Conservation (phyloP, 1,284 basidiomycete species). For the Amylostereum chailletii region DNA sequence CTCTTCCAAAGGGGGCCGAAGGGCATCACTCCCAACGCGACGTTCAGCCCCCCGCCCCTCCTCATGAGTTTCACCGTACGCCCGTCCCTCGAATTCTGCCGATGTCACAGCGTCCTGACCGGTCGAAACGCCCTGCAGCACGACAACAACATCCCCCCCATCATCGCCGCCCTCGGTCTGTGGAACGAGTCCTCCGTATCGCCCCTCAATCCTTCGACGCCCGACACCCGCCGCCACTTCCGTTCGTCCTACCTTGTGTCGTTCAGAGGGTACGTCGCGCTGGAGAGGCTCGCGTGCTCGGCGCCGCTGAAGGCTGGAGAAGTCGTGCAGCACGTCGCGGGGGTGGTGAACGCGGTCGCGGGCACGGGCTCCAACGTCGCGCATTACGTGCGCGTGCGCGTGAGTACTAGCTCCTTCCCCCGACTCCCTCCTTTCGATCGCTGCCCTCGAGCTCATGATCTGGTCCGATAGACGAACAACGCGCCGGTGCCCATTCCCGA, state of each 20-base stretch:
- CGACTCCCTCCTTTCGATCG: background rate
- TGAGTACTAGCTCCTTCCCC: conserved; percentile 10
- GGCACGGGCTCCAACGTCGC: conserved; percentile 11
- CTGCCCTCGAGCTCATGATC: background rate
- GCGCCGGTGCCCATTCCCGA: conserved; percentile 29
- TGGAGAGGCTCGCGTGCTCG: conserved; percentile 30
- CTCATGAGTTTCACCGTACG: conserved; percentile 34
- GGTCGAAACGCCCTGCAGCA: conserved; percentile 18
- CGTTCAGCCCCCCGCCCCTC: conserved; percentile 27
- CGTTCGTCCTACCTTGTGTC: conserved; percentile 29
- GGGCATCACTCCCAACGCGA: conserved; percentile 17
- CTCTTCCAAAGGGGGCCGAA: conserved; percentile 25
- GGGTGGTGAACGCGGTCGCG: conserved; percentile 6
- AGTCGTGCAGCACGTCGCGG: conserved; percentile 14
- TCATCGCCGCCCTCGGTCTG: conserved; percentile 32
- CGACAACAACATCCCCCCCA: conserved; percentile 34
- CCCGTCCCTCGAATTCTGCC: background rate
- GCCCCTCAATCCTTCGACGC: conserved; percentile 24
- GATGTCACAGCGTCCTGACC: background rate
- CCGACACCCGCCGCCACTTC: conserved; percentile 24
- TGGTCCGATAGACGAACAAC: conserved; percentile 23
- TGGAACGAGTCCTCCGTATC: conserved; percentile 33
- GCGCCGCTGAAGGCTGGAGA: conserved; percentile 1
- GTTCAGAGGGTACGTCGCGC: conserved; percentile 31
- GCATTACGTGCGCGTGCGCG: conserved; percentile 27